Evolutionary conservation across 345 rosid species (phyloP).

Genomic region (Rhodamnia argentea): DNA sequence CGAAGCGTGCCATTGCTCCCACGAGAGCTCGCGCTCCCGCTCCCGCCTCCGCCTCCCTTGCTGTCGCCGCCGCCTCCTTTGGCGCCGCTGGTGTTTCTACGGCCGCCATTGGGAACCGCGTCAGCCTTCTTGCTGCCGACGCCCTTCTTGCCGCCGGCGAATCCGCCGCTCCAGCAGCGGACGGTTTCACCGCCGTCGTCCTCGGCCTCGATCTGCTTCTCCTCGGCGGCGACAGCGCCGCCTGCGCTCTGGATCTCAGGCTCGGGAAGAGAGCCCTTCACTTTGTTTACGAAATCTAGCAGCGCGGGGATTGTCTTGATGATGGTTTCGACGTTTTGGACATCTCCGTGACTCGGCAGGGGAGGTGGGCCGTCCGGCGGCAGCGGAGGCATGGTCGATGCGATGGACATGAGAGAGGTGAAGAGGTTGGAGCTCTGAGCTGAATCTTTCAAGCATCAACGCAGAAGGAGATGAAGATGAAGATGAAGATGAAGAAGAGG

Average conservation of each 20-base stretch:
- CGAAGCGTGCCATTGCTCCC: fast-evolving
- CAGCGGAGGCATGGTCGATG: not conserved
- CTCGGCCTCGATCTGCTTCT: fast-evolving
- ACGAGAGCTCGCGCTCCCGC: not conserved
- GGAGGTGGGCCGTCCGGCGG: no score
- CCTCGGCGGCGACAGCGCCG: not conserved
- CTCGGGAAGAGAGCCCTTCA: not conserved
- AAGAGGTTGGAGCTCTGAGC: not conserved
- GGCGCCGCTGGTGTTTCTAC: fast-evolving
- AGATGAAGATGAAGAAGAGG: not conserved
- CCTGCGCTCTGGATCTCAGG: not conserved
- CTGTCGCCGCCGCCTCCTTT: not conserved
- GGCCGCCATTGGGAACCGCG: fast-evolving
- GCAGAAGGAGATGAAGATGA: not conserved
- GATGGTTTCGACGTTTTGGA: not conserved
- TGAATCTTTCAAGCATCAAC: not conserved
- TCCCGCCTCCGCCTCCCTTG: not conserved
- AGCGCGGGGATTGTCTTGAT: fast-evolving
- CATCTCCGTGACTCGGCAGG: not conserved
- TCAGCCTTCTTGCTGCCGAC: not conserved
- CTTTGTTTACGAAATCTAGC: not conserved
- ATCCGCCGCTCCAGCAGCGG: not conserved
- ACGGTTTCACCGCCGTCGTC: not conserved
- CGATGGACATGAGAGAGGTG: not conserved
- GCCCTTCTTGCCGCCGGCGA: not conserved